Evolutionary conservation across 768 basidiomycete species (phyloP), one percentile per base, ranked within the genome.

Genomic region (Ramaria sp.): DNA sequence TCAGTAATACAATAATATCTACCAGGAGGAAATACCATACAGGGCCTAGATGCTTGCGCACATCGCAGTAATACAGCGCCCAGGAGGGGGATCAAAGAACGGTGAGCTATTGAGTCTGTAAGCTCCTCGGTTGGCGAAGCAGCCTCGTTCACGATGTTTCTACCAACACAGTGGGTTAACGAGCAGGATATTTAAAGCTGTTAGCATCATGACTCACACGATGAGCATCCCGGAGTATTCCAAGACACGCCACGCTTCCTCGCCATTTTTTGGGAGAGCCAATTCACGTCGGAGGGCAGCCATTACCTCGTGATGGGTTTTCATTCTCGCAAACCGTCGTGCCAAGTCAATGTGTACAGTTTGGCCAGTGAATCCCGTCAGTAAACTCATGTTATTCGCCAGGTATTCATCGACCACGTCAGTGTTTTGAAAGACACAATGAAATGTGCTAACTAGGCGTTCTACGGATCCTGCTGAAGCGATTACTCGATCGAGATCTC

Each of bases 61-160:
- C 45, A 48, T 4, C 55, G 55, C 34, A 57, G 19, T 37, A 50
- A 31, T 33, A 50, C 30, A 47, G 13, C 45, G 15, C 46, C 55
- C 11, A 57, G n/a, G 30, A 57, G 47, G 6, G 55, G 55, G 15
- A 57, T 39, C 22, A 57, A 27, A 6, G 55, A 57, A 22, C 38
- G 31, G 9, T 50, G 20, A 1, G 19, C 24, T 34, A 57, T 48
- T 17, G 49, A n/a, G 9, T 12, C 7, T 17, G 47, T 57, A 27
- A 57, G 55, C 31, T 57, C 55, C 20, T 57, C 55, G 15, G 55
- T 57, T 3, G 55, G 55, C 3, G 34, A 57, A 19, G 37, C n/a
- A 13, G 55, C 45, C 13, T 57, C 47, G 24, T 57, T 57, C 20
- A 48, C n/a, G 20, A 56, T 34, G 47, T 56, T 56, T 31, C 54